A percentile compares a stretch with the other conserved stretches of the same genome.
Conservation (phyloP, 2,329 filamentous ascomycete genomes). For the Apiospora kogelbergensis region DNA sequence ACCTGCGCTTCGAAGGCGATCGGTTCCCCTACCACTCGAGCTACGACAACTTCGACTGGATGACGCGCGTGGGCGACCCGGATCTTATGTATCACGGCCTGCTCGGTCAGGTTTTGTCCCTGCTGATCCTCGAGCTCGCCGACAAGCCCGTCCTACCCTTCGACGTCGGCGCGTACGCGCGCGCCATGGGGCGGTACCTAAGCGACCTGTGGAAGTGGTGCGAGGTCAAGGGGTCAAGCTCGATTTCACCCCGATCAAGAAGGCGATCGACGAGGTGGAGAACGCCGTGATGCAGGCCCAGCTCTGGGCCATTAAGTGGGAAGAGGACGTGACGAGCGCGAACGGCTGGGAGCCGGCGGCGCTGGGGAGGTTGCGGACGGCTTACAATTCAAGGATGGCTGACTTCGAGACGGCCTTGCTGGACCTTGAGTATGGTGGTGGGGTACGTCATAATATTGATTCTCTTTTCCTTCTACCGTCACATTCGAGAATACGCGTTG, state of each 20-base stretch:
- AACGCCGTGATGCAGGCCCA: constrained; percentile 65
- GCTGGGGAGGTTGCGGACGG: constrained; percentile 65
- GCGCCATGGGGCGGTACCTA: constrained; percentile 63
- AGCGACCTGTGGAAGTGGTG: constrained; percentile 67
- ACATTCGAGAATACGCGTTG: not conserved
- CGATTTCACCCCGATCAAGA: constrained; percentile 58
- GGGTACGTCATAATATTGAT: constrained; percentile 58
- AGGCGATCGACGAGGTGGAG: constrained; percentile 63
- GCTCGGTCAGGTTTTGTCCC: constrained; percentile 75
- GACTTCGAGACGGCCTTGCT: constrained; percentile 81
- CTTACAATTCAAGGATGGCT: constrained; percentile 77
- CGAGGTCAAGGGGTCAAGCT: constrained; percentile 53
- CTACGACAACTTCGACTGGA: constrained; percentile 89
- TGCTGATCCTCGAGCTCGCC: constrained; percentile 82
- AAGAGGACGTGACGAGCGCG: constrained; percentile 65
- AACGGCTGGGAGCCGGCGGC: constrained; percentile 75
- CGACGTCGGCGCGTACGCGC: constrained; percentile 73
- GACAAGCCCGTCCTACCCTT: constrained; percentile 82
- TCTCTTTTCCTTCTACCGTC: not conserved
- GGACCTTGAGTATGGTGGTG: constrained; percentile 69
- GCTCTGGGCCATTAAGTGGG: constrained; percentile 77
- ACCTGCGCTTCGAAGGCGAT: constrained; percentile 74
- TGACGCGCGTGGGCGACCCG: constrained; percentile 77
- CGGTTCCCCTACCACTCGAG: constrained; percentile 75
- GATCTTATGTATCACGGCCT: constrained; percentile 78